Conservation (phyloP, 306 rosid species). For the Fragaria vesca region DNA sequence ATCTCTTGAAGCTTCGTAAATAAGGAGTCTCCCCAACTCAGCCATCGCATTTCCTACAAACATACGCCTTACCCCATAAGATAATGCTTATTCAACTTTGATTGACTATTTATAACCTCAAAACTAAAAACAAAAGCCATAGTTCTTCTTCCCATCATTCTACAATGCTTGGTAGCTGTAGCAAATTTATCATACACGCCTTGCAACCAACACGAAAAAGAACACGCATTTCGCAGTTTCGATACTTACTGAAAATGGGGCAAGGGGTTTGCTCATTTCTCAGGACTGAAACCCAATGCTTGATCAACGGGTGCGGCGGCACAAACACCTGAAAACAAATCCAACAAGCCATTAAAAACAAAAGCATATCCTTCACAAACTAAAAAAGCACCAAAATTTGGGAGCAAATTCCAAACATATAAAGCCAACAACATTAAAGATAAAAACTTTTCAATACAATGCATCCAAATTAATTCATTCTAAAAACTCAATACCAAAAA, state of each 20-base stretch:
- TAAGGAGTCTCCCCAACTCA: slow-evolving; percentile 88
- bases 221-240: background rate
- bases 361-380: slow-evolving; percentile 1
- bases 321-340: slow-evolving; percentile 61
- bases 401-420: background rate
- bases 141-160: background rate
- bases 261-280: slow-evolving; percentile 88
- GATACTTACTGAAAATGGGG: slow-evolving; percentile 77
- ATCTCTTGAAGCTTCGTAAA: slow-evolving; percentile 94
- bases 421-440: background rate
- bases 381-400: background rate
- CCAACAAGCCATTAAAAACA: slow-evolving; percentile 11
- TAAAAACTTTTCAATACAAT: background rate
- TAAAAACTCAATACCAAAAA: background rate
- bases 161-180: background rate
- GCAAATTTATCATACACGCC: background rate
- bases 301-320: slow-evolving; percentile 91
- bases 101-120: background rate
- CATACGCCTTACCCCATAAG: slow-evolving; percentile 12
- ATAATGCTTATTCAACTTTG: background rate
- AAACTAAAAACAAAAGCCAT: background rate
- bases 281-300: slow-evolving; percentile 95
- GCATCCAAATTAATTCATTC: background rate
- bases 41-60: slow-evolving; percentile 90
- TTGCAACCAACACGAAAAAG: background rate